Conservation (phyloP, 2,329 filamentous ascomycete genomes). For the Periconia sp. region DNA sequence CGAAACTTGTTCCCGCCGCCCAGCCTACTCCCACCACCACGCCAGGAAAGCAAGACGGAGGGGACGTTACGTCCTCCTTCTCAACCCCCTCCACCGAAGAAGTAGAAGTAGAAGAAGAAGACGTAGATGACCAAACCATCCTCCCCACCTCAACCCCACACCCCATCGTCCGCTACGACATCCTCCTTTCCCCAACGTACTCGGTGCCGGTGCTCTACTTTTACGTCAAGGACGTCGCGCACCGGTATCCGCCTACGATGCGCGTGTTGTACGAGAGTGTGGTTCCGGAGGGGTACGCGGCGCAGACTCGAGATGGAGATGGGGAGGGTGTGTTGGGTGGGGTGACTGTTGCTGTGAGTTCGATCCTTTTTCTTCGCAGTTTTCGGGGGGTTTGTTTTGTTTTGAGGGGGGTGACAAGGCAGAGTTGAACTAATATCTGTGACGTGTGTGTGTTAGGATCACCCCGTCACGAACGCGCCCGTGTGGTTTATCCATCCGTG, state of each 20-base stretch:
- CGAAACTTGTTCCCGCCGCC: constrained; percentile 11
- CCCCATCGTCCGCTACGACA: constrained; percentile 39
- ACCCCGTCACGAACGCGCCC: constrained; percentile 77
- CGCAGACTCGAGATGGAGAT: constrained; percentile 31
- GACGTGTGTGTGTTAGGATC: constrained; percentile 58
- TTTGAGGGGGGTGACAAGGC: background rate
- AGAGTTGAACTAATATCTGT: background rate
- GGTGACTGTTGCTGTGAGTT: constrained; percentile 39
- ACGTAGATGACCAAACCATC: constrained; percentile 18
- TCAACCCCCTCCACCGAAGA: constrained; percentile 9
- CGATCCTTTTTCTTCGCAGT: background rate
- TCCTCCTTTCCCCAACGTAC: constrained; percentile 48
- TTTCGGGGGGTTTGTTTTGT: too few species aligned
- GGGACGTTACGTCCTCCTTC: background rate
- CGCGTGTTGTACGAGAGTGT: constrained; percentile 40
- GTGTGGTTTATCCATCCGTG: constrained; percentile 94
- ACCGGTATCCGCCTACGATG: constrained; percentile 33
- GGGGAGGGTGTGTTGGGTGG: constrained; percentile 43
- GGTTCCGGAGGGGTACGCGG: constrained; percentile 34
- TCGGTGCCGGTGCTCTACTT: constrained; percentile 50
- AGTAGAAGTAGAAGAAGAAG: constrained; percentile 23
- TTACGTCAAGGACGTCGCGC: constrained; percentile 27
- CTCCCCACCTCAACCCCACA: background rate
- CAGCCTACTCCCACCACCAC: background rate
- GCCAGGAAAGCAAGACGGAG: background rate